Percentiles rank a stretch among this genome's conserved stretches.
These are phyloP conservation scores for Insectozyma bohioensis DNA, from an alignment of 1,139 yeast species.

Conservation along the genomic window DNA sequence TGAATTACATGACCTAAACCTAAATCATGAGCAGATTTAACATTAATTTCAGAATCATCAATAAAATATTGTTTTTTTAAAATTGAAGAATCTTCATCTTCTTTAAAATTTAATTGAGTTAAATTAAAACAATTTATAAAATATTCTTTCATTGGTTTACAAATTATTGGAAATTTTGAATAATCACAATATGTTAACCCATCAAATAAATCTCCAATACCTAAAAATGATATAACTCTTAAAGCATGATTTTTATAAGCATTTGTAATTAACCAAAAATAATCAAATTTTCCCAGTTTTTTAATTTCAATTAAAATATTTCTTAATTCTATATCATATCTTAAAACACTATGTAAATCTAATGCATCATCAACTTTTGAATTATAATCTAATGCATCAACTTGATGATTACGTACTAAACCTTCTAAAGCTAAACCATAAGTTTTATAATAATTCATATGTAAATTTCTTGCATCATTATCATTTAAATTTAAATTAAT, in stretches of 20 bases:
- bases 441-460: slow-evolving; percentile 72
- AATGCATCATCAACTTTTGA: slow-evolving; percentile 86
- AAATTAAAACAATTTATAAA: slow-evolving; percentile 55
- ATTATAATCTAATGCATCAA: slow-evolving; percentile 88
- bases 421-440: slow-evolving; percentile 96
- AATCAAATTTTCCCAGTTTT: slow-evolving; percentile 33
- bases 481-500: slow-evolving; percentile 58
- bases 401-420: slow-evolving; percentile 68
- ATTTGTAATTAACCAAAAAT: slow-evolving; percentile 85
- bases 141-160: slow-evolving; percentile 77
- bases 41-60: slow-evolving; percentile 78
- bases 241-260: slow-evolving; percentile 90
- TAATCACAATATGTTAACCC: slow-evolving; percentile 95
- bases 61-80: slow-evolving; percentile 53
- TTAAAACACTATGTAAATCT: slow-evolving; percentile 73
- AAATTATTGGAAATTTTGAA: slow-evolving; percentile 59
- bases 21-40: slow-evolving; percentile 51
- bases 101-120: slow-evolving; percentile 57
- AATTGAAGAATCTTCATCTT: slow-evolving; percentile 32
- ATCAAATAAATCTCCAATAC: slow-evolving; percentile 86
- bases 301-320: slow-evolving; percentile 49
- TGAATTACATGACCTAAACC: slow-evolving; percentile 59
- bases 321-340: slow-evolving; percentile 57
- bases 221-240: slow-evolving; percentile 73
- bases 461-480: slow-evolving; percentile 74